Percentiles rank a stretch among this genome's conserved stretches.
These are phyloP conservation scores for Acorus calamus DNA, from an alignment of 106 monocot genomes.

Conservation along the genomic window DNA sequence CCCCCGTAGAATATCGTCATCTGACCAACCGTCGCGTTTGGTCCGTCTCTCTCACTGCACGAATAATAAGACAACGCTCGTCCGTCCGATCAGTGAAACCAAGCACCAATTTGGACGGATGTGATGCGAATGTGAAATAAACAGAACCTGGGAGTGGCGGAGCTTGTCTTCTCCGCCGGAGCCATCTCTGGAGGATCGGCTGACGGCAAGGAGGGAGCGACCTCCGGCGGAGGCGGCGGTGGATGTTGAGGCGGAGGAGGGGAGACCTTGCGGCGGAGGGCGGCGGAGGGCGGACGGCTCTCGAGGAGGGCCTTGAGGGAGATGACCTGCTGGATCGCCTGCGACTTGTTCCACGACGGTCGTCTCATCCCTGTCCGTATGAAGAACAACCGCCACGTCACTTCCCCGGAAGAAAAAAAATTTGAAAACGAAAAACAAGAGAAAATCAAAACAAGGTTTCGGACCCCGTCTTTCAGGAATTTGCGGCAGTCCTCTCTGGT, in stretches of 20 bases:
- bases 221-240: background rate
- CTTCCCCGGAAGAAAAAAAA: background rate
- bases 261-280: constrained; percentile 4
- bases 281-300: constrained; percentile 7
- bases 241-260: constrained; percentile 9
- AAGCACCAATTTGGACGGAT: background rate
- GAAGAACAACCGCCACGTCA: constrained; percentile 3
- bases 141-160: constrained; percentile 20
- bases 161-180: constrained; percentile 9
- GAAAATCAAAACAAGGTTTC: background rate
- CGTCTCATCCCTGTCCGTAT: constrained; percentile 71
- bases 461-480: constrained; percentile 78
- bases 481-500: constrained; percentile 93
- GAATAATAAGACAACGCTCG: background rate
- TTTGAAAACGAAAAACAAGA: background rate
- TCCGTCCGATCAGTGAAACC: background rate
- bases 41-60: no score
- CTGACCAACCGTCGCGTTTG: constrained; percentile 21
- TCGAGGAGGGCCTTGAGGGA: constrained; percentile 92
- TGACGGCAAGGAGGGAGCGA: background rate
- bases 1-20: constrained; percentile 84
- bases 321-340: constrained; percentile 97
- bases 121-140: background rate
- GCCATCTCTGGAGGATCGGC: background rate
- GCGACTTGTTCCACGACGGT: constrained; percentile 95